Evolutionary conservation across 139 green algal species (phyloP).

Genomic region (Deuterostichococcus epilithicus): DNA sequence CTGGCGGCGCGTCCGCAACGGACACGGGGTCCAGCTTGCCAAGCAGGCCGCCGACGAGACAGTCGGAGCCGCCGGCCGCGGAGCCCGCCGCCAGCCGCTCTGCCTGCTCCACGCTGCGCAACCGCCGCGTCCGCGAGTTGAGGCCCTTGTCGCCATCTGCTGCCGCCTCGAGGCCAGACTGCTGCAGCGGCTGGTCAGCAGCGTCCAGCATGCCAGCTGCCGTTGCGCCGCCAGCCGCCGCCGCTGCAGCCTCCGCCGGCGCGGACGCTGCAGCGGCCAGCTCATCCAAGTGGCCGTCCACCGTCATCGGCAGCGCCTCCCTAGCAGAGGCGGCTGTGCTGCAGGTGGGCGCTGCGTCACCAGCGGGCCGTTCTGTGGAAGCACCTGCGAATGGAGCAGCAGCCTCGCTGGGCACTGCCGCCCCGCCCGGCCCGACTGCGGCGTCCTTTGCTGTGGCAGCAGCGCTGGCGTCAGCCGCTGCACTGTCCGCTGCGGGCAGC

Average conservation of each 20-base stretch:
- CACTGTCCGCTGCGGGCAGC: not conserved
- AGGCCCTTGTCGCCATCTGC: no score
- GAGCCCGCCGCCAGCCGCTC: not conserved
- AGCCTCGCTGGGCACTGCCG: no score
- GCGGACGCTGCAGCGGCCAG: not conserved
- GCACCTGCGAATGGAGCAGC: no score
- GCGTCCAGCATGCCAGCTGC: not conserved
- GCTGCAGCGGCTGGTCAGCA: not conserved
- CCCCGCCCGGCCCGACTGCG: not conserved
- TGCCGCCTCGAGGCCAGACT: not conserved
- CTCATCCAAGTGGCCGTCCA: no score
- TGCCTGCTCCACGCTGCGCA: not conserved
- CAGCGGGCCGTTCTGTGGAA: no score
- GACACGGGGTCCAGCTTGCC: constrained; percentile 24
- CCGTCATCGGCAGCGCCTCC: no score
- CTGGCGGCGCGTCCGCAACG: constrained; percentile 14
- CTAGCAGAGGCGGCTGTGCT: not conserved
- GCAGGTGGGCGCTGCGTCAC: no score
- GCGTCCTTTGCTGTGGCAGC: not conserved
- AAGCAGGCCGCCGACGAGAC: not conserved
- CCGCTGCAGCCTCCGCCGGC: not conserved
- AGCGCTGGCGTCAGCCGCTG: not conserved
- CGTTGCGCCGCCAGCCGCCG: not conserved
- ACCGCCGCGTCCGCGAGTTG: no score
- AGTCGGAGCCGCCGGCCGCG: not conserved